Percentiles rank a stretch among this genome's conserved stretches.
Conservation (phyloP, 1,284 basidiomycete species). For the Mycosarcoma maydis region DNA sequence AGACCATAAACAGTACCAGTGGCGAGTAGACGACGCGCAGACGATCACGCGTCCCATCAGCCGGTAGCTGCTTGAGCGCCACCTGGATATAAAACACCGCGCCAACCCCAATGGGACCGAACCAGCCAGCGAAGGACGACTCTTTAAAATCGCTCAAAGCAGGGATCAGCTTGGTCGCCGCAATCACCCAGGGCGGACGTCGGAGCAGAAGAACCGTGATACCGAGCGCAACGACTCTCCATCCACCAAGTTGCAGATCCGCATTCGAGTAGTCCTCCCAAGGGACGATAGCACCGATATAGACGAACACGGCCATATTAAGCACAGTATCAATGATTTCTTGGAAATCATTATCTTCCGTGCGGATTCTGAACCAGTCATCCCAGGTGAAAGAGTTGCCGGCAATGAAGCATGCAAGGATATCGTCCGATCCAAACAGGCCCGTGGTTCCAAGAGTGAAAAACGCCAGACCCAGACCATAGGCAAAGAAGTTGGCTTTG, state of each 20-base stretch:
- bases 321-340: conserved; percentile 72
- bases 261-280: conserved; percentile 54
- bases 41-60: conserved; percentile 67
- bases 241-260: conserved; percentile 50
- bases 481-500: conserved; percentile 66
- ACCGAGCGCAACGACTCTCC: conserved; percentile 62
- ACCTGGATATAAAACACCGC: conserved; percentile 71
- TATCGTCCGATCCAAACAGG: conserved; percentile 68
- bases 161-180: conserved; percentile 54
- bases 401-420: conserved; percentile 68
- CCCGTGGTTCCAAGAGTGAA: conserved; percentile 68
- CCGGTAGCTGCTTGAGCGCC: conserved; percentile 69
- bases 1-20: conserved; percentile 71
- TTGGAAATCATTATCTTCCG: conserved; percentile 71
- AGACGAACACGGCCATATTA: conserved; percentile 69
- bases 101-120: conserved; percentile 65
- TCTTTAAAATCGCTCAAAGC: conserved; percentile 57
- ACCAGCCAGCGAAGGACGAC: conserved; percentile 63
- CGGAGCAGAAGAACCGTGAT: conserved; percentile 58
- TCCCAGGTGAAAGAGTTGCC: conserved; percentile 68
- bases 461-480: conserved; percentile 68
- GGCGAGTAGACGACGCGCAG: conserved; percentile 69
- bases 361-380: conserved; percentile 69
- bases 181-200: conserved; percentile 62
- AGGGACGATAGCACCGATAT: conserved; percentile 68